phyloP scores from a whole-genome alignment of 1,284 basidiomycete genomes.

The Xerocomus amazonicus region DNA sequence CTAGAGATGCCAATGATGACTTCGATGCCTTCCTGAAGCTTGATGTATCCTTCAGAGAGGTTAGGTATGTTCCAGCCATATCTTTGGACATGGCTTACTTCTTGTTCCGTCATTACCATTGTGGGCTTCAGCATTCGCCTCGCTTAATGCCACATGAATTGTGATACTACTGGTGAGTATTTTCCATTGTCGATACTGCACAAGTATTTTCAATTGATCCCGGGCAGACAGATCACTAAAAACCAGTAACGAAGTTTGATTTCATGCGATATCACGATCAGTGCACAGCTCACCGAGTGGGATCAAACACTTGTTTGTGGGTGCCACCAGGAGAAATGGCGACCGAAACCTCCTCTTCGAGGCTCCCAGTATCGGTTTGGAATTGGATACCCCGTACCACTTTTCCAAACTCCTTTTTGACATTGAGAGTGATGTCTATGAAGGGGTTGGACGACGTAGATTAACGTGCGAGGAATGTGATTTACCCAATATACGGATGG shows the following conservation, averaged over 20 bases:
- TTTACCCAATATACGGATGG: background rate
- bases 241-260: background rate
- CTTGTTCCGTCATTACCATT: background rate
- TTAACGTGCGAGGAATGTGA: background rate
- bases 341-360: background rate
- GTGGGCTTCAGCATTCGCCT: background rate
- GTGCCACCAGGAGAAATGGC: background rate
- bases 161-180: background rate
- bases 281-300: background rate
- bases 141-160: background rate
- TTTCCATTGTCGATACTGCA: background rate
- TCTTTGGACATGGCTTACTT: background rate
- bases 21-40: background rate
- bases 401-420: background rate
- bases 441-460: background rate
- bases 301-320: conserved; percentile 1
- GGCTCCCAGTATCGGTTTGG: background rate
- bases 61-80: background rate
- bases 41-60: background rate
- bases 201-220: background rate
- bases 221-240: background rate
- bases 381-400: background rate
- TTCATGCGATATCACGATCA: background rate
- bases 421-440: background rate
- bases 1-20: background rate